Conservation (phyloP, 2,329 filamentous ascomycete genomes). For the Diaporthe sp. region DNA sequence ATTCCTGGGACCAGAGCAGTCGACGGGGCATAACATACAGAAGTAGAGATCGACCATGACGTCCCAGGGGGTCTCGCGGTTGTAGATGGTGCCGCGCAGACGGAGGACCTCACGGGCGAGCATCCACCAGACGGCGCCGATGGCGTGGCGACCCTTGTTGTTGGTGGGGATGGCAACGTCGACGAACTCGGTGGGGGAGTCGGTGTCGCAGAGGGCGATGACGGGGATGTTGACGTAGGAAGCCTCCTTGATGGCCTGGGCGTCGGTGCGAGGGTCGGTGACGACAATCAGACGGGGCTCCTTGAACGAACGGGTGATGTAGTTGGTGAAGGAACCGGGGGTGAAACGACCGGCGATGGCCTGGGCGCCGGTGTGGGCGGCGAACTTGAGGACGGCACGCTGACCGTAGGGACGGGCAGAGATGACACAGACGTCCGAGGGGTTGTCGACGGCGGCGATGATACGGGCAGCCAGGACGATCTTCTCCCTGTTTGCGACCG, state of each 20-base stretch:
- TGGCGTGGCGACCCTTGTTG: constrained; percentile 99
- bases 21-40: constrained; percentile 69
- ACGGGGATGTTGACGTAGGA: constrained; percentile 99
- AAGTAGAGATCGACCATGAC: constrained; percentile 99
- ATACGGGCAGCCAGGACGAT: constrained; percentile 98
- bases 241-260: constrained; percentile 99
- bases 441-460: constrained; percentile 99
- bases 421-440: constrained; percentile 98
- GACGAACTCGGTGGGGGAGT: constrained; percentile 99
- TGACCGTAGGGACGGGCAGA: constrained; percentile 99
- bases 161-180: constrained; percentile 99
- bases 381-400: constrained; percentile 99
- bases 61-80: constrained; percentile 97
- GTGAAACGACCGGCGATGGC: constrained; percentile 99
- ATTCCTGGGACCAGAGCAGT: not conserved
- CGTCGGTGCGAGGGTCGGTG: constrained; percentile 99
- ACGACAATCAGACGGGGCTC: constrained; percentile 99
- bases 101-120: constrained; percentile 99
- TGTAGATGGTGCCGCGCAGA: constrained; percentile 95
- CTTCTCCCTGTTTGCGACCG: constrained; percentile 83
- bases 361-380: constrained; percentile 96
- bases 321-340: constrained; percentile 99
- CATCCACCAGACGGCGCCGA: constrained; percentile 99
- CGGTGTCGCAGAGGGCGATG: constrained; percentile 98
- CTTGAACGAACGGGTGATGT: constrained; percentile 99